A percentile compares a stretch with the other conserved stretches of the same genome.
Evolutionary conservation across 805 yeast species (phyloP).

Genomic region (Schizosaccharomyces osmophilus): DNA sequence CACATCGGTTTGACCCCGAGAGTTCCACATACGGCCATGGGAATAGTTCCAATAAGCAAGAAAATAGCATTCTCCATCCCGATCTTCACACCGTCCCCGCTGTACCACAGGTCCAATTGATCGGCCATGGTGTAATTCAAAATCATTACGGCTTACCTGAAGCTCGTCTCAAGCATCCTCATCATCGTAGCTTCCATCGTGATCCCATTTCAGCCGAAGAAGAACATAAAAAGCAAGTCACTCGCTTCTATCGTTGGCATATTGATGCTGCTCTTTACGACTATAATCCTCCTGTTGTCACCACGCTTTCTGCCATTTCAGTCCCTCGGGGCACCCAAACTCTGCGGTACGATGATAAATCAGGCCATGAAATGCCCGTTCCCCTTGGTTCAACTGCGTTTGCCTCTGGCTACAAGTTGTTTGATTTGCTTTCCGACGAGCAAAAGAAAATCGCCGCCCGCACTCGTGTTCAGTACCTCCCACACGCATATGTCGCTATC

Average conservation of each 20-base stretch:
- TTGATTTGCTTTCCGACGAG: conserved; percentile 36
- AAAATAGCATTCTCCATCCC: conserved; percentile 39
- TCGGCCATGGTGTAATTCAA: conserved; percentile 48
- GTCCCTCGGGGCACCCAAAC: conserved; percentile 14
- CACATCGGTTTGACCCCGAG: conserved; percentile 57
- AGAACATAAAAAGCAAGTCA: conserved; percentile 28
- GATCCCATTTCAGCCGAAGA: conserved; percentile 37
- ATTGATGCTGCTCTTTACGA: conserved; percentile 76
- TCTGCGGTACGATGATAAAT: conserved; percentile 36
- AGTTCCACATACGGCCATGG: conserved; percentile 67
- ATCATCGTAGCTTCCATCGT: conserved; percentile 61
- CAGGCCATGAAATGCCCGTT: conserved; percentile 36
- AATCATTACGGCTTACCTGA: conserved; percentile 34
- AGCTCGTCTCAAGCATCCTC: conserved; percentile 52
- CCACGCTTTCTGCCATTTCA: conserved; percentile 60
- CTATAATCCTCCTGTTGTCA: conserved; percentile 63
- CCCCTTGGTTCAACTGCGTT: conserved; percentile 79
- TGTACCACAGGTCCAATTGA: conserved; percentile 75
- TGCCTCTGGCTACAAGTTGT: conserved; percentile 64
- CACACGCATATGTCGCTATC: conserved; percentile 75
- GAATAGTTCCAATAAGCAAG: conserved; percentile 40
- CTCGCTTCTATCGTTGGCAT: conserved; percentile 83
- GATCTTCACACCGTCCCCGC: conserved; percentile 60
- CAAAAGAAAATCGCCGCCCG: conserved; percentile 51
- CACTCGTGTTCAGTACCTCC: conserved; percentile 72